phyloP scores from a whole-genome alignment of 2,329 filamentous ascomycete genomes.

The Ascochyta pisi region DNA sequence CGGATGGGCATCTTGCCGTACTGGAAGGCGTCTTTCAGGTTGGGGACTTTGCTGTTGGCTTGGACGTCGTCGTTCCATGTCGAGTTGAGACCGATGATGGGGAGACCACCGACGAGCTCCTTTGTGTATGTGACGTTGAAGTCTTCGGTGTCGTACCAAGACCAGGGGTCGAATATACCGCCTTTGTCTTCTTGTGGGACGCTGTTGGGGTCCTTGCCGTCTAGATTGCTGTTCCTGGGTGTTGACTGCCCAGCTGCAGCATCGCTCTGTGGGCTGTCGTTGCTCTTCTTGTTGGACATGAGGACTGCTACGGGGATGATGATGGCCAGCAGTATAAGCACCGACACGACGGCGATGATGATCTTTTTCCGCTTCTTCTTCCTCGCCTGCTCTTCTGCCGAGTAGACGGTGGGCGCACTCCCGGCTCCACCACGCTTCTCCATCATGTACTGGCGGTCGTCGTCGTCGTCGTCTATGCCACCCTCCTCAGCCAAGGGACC shows the following conservation, averaged over 20 bases:
- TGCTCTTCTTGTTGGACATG: conserved; percentile 53
- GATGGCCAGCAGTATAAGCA: conserved; percentile 54
- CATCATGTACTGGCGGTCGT: conserved; percentile 49
- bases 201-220: conserved; percentile 51
- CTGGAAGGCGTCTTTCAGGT: conserved; percentile 77
- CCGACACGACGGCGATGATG: conserved; percentile 48
- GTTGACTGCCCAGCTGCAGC: conserved; percentile 26
- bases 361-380: conserved; percentile 61
- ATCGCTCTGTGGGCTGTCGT: conserved; percentile 17
- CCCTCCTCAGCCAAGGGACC: conserved; percentile 56
- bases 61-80: conserved; percentile 83
- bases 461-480: conserved; percentile 49
- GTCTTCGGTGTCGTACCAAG: conserved; percentile 87
- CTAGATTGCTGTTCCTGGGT: conserved; percentile 55
- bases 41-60: conserved; percentile 80
- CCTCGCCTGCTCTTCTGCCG: conserved; percentile 49
- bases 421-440: conserved; percentile 52
- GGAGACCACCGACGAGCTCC: conserved; percentile 82
- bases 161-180: conserved; percentile 84
- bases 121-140: conserved; percentile 96
- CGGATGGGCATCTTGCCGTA: conserved; percentile 82
- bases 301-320: conserved; percentile 57
- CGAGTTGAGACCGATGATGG: conserved; percentile 85
- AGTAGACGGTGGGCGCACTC: conserved; percentile 40
- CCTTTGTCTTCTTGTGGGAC: conserved; percentile 68